Base-by-base conservation (phyloP, 1,284 basidiomycete genomes). In the Ganoderma lingzhi region DNA sequence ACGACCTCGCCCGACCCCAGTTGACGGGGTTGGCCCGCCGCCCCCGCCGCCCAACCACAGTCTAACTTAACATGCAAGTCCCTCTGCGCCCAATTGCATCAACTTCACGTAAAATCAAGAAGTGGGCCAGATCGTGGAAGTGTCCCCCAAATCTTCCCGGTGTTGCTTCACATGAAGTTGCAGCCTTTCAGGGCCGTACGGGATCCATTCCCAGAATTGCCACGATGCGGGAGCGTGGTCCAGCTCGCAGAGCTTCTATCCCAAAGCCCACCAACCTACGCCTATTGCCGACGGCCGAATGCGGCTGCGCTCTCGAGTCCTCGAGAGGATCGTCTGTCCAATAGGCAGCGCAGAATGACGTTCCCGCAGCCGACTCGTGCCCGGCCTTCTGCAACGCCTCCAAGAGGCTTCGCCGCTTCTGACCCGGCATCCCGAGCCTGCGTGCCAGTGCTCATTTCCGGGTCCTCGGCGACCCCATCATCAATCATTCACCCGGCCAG, bases 81-180 rank as follows among this genome's bases (percentile, higher is more conserved):
- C 23, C 48, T 28, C 23, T 53, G 23, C 5, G 32, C 56, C 64
- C 15, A 41, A 45, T 62, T 42, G 59, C 60, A 56, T 66, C 65
- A 66, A 41, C 65, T 48, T 62, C 65, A 66, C 65, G 65, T 62
- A 66, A 62, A 66, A 48, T 35, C 53, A 35, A 32, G 30, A 35
- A 35, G 32, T 48, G 45, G 19, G 19, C 45, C 6, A 48, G 45
- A 48, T 9, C 19, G n/a, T 48, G 19, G 19, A 48, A 48, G 19
- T 15, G 23, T 53, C 23, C 48, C 48, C 48, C 23, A 28, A 53
- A 53, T 53, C 23, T 53, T 53, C 48, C 48, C 23, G 23, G 23
- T 53, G 23, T 53, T 15, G 23, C 48, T 23, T 23, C 9, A 10
- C n/a, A 23, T 48, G 45, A 8, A 23, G 9, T 41, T 41, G 9